These are phyloP conservation scores for Warburgia ugandensis DNA, from an alignment of 164 flowering plant species.

Conservation along the genomic window DNA sequence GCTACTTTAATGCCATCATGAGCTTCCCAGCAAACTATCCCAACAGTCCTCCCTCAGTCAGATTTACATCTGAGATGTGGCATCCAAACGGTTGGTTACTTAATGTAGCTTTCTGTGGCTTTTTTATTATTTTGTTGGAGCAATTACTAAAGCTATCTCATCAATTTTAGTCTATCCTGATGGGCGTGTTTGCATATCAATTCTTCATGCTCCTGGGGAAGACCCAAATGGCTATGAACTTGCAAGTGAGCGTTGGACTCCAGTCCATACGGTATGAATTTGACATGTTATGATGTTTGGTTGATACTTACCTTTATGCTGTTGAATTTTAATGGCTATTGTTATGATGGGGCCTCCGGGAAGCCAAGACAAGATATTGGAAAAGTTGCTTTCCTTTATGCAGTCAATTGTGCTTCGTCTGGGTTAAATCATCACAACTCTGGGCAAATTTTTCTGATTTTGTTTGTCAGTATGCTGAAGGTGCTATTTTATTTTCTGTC, in stretches of 20 bases:
- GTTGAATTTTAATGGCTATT: no score
- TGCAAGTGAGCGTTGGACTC: constrained; percentile 96
- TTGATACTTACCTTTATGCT: no score
- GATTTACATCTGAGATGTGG: constrained; percentile 72
- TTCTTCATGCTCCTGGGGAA: constrained; percentile 98
- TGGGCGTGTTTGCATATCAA: constrained; percentile 90
- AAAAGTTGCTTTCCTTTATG: no score
- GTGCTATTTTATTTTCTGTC: no score
- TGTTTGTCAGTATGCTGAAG: no score
- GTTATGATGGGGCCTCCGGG: no score
- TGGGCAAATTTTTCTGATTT: no score
- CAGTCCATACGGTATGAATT: constrained; percentile 75
- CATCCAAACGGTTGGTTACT: constrained; percentile 68
- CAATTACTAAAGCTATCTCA: background rate
- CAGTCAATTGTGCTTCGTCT: no score
- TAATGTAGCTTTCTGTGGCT: background rate
- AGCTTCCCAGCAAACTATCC: constrained; percentile 62
- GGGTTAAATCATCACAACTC: no score
- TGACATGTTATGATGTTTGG: no score
- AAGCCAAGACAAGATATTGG: no score
- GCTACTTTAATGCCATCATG: constrained; percentile 71
- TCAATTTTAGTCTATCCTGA: constrained; percentile 66
- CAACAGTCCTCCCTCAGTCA: constrained; percentile 65
- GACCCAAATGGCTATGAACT: constrained; percentile 98
- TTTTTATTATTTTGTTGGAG: background rate